Base-by-base conservation (phyloP, 495 filamentous ascomycete species). In the Penicillium malachiteum region DNA sequence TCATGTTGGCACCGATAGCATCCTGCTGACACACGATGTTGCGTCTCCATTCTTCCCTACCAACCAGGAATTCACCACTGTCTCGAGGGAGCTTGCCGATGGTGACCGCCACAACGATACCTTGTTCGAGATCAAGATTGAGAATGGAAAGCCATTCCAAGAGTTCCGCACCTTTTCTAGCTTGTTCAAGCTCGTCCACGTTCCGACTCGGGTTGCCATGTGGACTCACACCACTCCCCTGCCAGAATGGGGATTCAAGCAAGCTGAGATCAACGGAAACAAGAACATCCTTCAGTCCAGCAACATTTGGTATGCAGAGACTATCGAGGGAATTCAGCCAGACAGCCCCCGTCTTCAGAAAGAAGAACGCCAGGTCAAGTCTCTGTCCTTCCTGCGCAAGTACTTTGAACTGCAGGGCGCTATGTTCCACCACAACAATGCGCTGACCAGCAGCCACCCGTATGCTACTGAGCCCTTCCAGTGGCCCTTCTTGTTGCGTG, bases 361-460 rank as follows among this genome's bases (percentile, higher is more conserved):
- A 71, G 81, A 88, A 60, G 82, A 86, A 62, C 84, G 81, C 57
- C 82, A 95, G 70, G 78, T 90, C 66, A 96, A 95, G 75, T 78
- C 80, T 12, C 64, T 97, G 52, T 83, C 93, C 34, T 98, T 98
- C 84, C 72, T 96, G 53, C 87, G 81, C 66, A 98, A 98, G 74
- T 98, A 94, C 79, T 82, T 97, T 55, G 95, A 98, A 77, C 82
- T 98, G 52, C 94, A 98, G 69, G 86, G 94, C 38, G 91, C 94
- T 48, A 98, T 98, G 89, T 98, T 98, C 83, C 92, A 84, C 82
- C 94, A 98, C 78, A 98, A 98, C 80, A 97, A 92, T 72, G 92
- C 94, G 58, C 75, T 98, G 68, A 98, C 94, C 35, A 93, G 89
- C 74, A 95, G 90, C 65, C 94, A 98, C 70, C 94, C 94, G 1